Evolutionary conservation across 2,329 filamentous ascomycete species (phyloP).

Genomic region (Penicillium sp.): DNA sequence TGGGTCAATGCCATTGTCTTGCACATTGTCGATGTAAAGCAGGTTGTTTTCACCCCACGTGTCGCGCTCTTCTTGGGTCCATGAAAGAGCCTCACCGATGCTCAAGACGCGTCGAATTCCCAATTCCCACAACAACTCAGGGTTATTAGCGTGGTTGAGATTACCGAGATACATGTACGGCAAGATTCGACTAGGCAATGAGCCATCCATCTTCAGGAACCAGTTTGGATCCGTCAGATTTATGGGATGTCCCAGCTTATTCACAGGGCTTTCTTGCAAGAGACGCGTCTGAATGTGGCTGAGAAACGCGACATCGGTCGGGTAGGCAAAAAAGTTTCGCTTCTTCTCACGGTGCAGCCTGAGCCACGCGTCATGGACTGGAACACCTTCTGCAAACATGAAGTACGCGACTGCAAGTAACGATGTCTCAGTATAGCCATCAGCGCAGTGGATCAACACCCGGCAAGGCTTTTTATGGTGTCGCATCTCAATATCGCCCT

Average conservation of each 20-base stretch:
- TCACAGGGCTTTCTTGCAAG: slow-evolving; percentile 54
- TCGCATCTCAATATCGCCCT: slow-evolving; percentile 59
- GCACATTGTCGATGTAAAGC: slow-evolving; percentile 78
- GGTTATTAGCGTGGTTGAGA: slow-evolving; percentile 89
- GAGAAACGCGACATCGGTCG: slow-evolving; percentile 83
- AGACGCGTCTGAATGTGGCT: slow-evolving; percentile 73
- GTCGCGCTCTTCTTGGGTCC: slow-evolving; percentile 70
- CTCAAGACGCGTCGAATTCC: slow-evolving; percentile 88
- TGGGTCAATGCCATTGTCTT: slow-evolving; percentile 96
- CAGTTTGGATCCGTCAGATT: slow-evolving; percentile 65
- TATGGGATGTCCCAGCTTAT: slow-evolving; percentile 24
- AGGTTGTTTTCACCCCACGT: slow-evolving; percentile 77
- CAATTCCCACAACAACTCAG: slow-evolving; percentile 73
- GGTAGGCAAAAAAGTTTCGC: slow-evolving; percentile 96
- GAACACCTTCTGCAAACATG: slow-evolving; percentile 82
- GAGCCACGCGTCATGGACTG: slow-evolving; percentile 85
- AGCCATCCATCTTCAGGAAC: slow-evolving; percentile 83
- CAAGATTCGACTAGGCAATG: slow-evolving; percentile 81
- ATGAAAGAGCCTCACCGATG: slow-evolving; percentile 84
- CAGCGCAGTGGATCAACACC: slow-evolving; percentile 87
- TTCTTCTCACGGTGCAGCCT: slow-evolving; percentile 75
- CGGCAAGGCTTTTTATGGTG: slow-evolving; percentile 55
- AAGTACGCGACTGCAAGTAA: slow-evolving; percentile 88
- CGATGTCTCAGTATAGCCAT: slow-evolving; percentile 94
- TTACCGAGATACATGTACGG: slow-evolving; percentile 98